Evolutionary conservation across 306 rosid genomes (phyloP).

Genomic region (Prosopis cineraria): DNA sequence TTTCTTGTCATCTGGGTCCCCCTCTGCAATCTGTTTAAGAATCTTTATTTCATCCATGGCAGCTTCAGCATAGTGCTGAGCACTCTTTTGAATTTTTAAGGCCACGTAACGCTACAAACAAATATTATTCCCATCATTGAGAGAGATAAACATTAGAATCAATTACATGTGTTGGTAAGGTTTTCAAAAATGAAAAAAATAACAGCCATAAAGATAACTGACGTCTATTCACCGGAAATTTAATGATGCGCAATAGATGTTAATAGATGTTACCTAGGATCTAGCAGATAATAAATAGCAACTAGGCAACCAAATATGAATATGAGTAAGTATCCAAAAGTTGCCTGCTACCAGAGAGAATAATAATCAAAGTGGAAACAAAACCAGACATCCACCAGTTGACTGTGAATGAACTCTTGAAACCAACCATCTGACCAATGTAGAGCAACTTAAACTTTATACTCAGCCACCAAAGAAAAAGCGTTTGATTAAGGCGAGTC

Average conservation of each 20-base stretch:
- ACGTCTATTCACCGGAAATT: conserved; percentile 2
- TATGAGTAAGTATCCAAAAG: neutral
- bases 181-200: neutral
- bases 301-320: conserved; percentile 5
- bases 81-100: conserved; percentile 96
- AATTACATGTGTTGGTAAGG: neutral
- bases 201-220: neutral
- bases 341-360: neutral
- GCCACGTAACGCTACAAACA: conserved; percentile 84
- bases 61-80: conserved; percentile 96
- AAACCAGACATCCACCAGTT: conserved; percentile 21
- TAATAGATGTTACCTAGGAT: neutral
- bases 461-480: neutral
- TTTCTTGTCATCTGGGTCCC: conserved; percentile 79
- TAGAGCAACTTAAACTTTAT: neutral
- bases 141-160: conserved; percentile 14
- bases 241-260: neutral
- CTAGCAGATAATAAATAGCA: neutral
- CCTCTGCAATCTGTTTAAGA: conserved; percentile 92
- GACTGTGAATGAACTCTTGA: neutral
- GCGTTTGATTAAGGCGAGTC: neutral
- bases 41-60: conserved; percentile 98
- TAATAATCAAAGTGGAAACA: neutral
- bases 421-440: neutral
- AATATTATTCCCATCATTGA: conserved; percentile 12